phyloP scores from a whole-genome alignment of 805 yeast species.

The Lipomyces mesembrius region DNA sequence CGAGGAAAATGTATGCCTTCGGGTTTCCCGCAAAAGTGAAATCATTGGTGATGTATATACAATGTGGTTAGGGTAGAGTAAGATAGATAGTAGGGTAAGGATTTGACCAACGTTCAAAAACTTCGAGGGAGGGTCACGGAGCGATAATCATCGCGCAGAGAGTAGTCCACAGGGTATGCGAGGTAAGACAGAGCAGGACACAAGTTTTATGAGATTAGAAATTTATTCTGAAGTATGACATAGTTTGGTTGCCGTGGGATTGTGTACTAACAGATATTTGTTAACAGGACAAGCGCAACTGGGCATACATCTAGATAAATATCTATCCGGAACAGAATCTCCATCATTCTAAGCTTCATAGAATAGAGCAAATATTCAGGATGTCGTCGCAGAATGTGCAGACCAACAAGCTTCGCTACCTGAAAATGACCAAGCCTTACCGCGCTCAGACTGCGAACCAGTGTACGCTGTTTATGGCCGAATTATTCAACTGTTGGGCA shows the following conservation, averaged over 20 bases:
- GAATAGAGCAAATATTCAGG: not conserved
- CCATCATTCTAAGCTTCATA: not conserved
- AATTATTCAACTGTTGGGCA: slow-evolving; percentile 39
- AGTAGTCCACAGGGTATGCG: too few relatives aligned
- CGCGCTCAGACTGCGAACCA: slow-evolving; percentile 15
- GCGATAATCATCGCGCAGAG: too few relatives aligned
- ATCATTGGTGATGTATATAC: too few relatives aligned
- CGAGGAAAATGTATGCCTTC: too few relatives aligned
- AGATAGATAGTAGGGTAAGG: too few relatives aligned
- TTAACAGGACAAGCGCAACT: not conserved
- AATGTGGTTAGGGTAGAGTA: too few relatives aligned
- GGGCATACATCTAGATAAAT: not conserved
- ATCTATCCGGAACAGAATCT: not conserved
- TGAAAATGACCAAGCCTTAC: slow-evolving; percentile 20
- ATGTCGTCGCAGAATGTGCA: slow-evolving; percentile 12
- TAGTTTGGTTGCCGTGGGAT: not conserved
- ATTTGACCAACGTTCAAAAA: too few relatives aligned
- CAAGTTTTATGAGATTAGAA: too few relatives aligned
- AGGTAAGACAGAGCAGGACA: too few relatives aligned
- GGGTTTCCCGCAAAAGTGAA: too few relatives aligned
- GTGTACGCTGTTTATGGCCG: slow-evolving; percentile 28
- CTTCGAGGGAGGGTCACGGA: too few relatives aligned
- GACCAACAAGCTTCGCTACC: slow-evolving; percentile 18
- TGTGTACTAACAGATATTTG: not conserved
- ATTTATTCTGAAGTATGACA: too few relatives aligned